These are phyloP conservation scores for Flaveria bidentis DNA, from an alignment of 129 eudicot species.

Conservation along the genomic window DNA sequence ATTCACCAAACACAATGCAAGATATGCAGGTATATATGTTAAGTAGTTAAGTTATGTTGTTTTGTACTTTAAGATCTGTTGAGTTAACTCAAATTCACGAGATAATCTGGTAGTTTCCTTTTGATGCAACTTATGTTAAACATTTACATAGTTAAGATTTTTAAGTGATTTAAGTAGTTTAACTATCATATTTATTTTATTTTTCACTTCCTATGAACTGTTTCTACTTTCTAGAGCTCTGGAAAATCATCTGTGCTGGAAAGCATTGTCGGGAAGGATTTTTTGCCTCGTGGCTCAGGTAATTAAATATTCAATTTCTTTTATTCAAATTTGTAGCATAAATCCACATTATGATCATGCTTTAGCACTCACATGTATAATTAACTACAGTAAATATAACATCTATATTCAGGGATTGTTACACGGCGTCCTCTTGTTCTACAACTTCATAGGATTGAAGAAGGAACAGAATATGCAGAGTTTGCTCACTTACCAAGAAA, in stretches of 20 bases:
- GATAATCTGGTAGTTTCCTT: background rate
- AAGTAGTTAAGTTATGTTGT: background rate
- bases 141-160: background rate
- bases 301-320: background rate
- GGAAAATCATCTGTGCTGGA: conserved; percentile 96
- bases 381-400: conserved; percentile 6
- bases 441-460: conserved; percentile 80
- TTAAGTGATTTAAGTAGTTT: conserved; percentile 3
- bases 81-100: background rate
- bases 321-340: background rate
- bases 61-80: background rate
- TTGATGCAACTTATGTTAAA: background rate
- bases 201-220: conserved; percentile 2
- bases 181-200: conserved; percentile 9
- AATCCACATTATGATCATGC: background rate
- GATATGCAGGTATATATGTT: too few relatives aligned
- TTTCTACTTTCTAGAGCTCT: conserved; percentile 65
- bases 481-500: conserved; percentile 86
- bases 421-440: conserved; percentile 99
- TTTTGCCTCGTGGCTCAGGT: conserved; percentile 99
- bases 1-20: background rate
- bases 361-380: conserved; percentile 12
- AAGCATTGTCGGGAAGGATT: conserved; percentile 91
- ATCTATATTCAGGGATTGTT: conserved; percentile 69
- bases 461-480: conserved; percentile 88